phyloP scores from a whole-genome alignment of 192 early-diverging fungal genomes.

The Helicostylum pulchrum region DNA sequence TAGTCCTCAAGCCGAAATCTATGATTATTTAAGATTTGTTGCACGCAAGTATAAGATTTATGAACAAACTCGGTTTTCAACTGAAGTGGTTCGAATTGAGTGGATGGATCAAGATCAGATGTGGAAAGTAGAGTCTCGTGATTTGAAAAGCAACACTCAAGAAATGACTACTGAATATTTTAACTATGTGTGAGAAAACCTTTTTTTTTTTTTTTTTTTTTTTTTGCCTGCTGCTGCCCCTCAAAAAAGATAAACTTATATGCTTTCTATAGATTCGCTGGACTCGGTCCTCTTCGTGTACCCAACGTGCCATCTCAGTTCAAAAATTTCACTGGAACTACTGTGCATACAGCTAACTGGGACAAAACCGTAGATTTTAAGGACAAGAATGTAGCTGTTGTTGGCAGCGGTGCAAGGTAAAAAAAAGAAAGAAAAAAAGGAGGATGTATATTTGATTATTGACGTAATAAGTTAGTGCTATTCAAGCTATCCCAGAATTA shows the following conservation, averaged over 20 bases:
- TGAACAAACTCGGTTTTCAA: constrained; percentile 37
- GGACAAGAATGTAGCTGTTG: constrained; percentile 43
- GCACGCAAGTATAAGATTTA: constrained; percentile 38
- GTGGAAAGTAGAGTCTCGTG: constrained; percentile 32
- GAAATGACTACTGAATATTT: constrained; percentile 3
- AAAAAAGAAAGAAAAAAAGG: neutral
- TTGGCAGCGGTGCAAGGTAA: constrained; percentile 53
- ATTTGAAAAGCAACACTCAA: neutral
- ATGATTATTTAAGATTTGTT: constrained; percentile 33
- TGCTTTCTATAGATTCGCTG: constrained; percentile 30
- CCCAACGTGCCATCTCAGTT: constrained; percentile 49
- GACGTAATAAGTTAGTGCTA: constrained; percentile 30
- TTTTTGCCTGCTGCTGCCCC: no score
- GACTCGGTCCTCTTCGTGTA: constrained; percentile 46
- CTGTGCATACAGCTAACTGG: constrained; percentile 56
- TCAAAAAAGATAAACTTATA: neutral
- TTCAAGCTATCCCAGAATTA: constrained; percentile 48
- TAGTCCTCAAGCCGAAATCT: constrained; percentile 39
- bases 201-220: no score
- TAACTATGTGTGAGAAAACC: constrained; percentile 12
- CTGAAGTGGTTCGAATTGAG: constrained; percentile 30
- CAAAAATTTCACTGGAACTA: constrained; percentile 46
- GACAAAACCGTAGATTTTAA: constrained; percentile 42
- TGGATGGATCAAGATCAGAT: constrained; percentile 37
- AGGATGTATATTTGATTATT: neutral